Evolutionary conservation across 2,329 filamentous ascomycete genomes (phyloP).

Genomic region (Zymoseptoria tritici): DNA sequence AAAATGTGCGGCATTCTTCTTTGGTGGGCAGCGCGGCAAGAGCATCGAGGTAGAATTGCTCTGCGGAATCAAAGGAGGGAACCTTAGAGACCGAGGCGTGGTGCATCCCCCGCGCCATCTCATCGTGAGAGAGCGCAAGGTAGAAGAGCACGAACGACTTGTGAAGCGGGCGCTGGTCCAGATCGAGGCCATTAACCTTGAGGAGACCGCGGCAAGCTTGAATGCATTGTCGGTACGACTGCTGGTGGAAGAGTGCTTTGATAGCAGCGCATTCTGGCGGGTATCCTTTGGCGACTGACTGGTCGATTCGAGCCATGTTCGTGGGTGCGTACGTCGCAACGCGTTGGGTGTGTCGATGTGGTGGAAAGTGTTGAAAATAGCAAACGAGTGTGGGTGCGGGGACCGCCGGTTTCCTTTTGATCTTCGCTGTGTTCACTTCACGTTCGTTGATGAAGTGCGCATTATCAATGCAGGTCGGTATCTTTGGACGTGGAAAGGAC

Average conservation of each 20-base stretch:
- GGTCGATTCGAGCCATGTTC: background rate
- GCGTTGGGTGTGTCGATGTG: background rate
- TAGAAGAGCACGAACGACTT: slow-evolving; percentile 40
- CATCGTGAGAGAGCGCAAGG: slow-evolving; percentile 40
- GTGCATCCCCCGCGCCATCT: slow-evolving; percentile 40
- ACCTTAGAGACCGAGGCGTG: slow-evolving; percentile 41
- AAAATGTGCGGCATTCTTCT: background rate
- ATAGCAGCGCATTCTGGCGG: slow-evolving; percentile 9
- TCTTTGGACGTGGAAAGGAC: background rate
- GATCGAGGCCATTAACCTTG: slow-evolving; percentile 2
- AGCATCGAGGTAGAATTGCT: slow-evolving; percentile 32
- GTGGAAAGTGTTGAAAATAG: background rate
- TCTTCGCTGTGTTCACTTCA: background rate
- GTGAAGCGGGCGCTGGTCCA: slow-evolving; percentile 14
- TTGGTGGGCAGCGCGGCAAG: slow-evolving; percentile 19
- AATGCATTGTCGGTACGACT: slow-evolving; percentile 27
- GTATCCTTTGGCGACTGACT: background rate
- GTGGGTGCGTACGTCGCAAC: background rate
- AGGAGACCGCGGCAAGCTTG: slow-evolving; percentile 25
- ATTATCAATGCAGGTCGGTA: background rate
- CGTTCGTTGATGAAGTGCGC: background rate
- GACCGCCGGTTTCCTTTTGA: background rate
- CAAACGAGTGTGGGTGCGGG: background rate
- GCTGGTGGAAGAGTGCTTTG: slow-evolving; percentile 24
- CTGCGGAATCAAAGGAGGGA: slow-evolving; percentile 33